These are phyloP conservation scores for Verbena officinalis DNA, from an alignment of 257 asterid species.

Conservation along the genomic window DNA sequence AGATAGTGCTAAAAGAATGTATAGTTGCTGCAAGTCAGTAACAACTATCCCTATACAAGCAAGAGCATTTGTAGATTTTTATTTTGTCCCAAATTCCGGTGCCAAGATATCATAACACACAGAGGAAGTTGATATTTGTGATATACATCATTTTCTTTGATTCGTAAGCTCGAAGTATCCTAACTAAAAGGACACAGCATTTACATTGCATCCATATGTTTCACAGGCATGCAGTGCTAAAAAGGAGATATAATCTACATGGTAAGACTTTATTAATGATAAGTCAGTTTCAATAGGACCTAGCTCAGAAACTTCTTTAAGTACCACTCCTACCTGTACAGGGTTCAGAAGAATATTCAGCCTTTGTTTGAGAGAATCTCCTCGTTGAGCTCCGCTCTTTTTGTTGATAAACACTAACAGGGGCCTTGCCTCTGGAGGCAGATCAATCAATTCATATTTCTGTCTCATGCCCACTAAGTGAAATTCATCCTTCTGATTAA, in stretches of 20 bases:
- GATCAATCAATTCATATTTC: slow-evolving; percentile 81
- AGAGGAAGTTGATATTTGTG: neutral
- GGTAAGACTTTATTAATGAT: neutral
- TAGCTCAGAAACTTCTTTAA: slow-evolving; percentile 21
- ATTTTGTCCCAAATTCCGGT: neutral
- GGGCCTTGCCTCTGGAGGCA: slow-evolving; percentile 93
- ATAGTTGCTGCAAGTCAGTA: slow-evolving; percentile 6
- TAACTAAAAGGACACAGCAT: slow-evolving; percentile 12
- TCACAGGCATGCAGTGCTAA: neutral
- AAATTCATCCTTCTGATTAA: slow-evolving; percentile 65
- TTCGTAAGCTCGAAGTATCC: slow-evolving; percentile 4
- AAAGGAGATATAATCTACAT: slow-evolving; percentile 1
- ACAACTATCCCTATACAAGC: slow-evolving; percentile 7
- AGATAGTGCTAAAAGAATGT: neutral
- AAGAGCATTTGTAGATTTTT: neutral
- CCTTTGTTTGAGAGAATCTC: slow-evolving; percentile 79
- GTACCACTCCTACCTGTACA: slow-evolving; percentile 72
- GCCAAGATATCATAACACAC: neutral
- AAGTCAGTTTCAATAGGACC: slow-evolving; percentile 8
- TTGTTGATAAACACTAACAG: slow-evolving; percentile 83
- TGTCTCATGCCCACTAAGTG: slow-evolving; percentile 57
- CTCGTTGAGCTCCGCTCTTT: slow-evolving; percentile 99
- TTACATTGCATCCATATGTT: slow-evolving; percentile 12
- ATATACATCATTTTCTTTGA: neutral
- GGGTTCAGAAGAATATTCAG: slow-evolving; percentile 87